Evolutionary conservation across 2,329 filamentous ascomycete genomes (phyloP), one percentile per base, ranked within the genome.

Genomic region (Exophiala viscosa): DNA sequence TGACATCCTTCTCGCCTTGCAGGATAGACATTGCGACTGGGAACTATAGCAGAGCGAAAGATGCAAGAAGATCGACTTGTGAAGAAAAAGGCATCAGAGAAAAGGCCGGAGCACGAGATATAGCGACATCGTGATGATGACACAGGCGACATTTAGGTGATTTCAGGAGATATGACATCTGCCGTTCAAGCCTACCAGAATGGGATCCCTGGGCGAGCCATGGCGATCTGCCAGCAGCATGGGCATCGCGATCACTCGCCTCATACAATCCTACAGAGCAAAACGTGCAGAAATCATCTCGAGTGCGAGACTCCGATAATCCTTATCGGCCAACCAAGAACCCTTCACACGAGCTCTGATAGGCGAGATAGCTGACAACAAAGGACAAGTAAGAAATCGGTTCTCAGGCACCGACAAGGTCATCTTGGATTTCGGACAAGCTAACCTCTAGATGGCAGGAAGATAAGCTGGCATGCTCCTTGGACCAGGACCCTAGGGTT

Each of bases 361-460:
- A 55, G 44, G 49, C 23, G 31, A 50, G 20, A 49, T 51, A 52
- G 45, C 48, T 52, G 53, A 52, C 53, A 52, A 23, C 40, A 52
- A 49, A 38, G 10, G 34, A 40, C 49, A 52, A 52, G 49, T 55
- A 17, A 52, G 48, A 48, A 32, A 17, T 32, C 39, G 38, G 4
- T n/a, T 23, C n/a, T 20, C 39, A 42, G 18, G n/a, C 18, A 13
- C n/a, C 17, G 18, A 28, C 5, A 42, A 23, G 8, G 14, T 14
- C 40, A 13, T 7, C 20, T 42, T 20, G n/a, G 40, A n/a, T 14
- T 42, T 31, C 17, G n/a, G 13, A 8, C 20, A 28, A n/a, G 20
- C 40, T 42, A 42, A n/a, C 17, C 13, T 23, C 9, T 28, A 42
- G 18, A 3, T 23, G 40, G 40, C 20, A 42, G 40, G 40, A 31